These are phyloP conservation scores for Hippophae tibetana DNA, from an alignment of 306 rosid genomes.

Conservation along the genomic window DNA sequence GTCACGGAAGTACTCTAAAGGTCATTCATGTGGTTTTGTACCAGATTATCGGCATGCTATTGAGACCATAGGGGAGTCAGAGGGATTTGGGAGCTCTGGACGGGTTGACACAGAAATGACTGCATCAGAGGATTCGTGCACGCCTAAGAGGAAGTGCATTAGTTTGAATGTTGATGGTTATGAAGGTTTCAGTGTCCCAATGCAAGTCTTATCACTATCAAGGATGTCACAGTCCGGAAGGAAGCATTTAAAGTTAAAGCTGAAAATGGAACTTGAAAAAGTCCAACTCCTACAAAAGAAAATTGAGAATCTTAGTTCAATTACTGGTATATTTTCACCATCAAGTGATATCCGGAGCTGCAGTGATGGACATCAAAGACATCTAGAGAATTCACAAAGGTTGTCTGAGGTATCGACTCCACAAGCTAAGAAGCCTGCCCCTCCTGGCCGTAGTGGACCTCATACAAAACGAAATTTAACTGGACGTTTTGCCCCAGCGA, in stretches of 20 bases:
- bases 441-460: conserved; percentile 25
- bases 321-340: conserved; percentile 48
- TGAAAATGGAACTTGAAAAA: conserved; percentile 61
- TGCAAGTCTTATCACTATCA: conserved; percentile 49
- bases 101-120: conserved; percentile 52
- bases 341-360: conserved; percentile 72
- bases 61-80: conserved; percentile 53
- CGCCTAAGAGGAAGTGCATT: conserved; percentile 49
- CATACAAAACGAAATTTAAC: conserved; percentile 42
- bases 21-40: conserved; percentile 48
- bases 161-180: conserved; percentile 36
- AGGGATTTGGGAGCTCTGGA: conserved; percentile 77
- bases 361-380: conserved; percentile 42
- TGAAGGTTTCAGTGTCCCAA: conserved; percentile 32
- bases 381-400: conserved; percentile 28
- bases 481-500: conserved; percentile 40
- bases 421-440: conserved; percentile 24
- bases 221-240: conserved; percentile 36
- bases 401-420: conserved; percentile 24
- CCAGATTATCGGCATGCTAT: conserved; percentile 32
- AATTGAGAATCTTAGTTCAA: conserved; percentile 42
- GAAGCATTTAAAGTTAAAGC: conserved; percentile 37
- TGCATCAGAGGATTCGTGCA: conserved; percentile 56
- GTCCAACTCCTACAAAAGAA: conserved; percentile 50
- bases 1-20: conserved; percentile 79